These are phyloP conservation scores for Yamadazyma paraphyllophila DNA, from an alignment of 805 yeast species.

Conservation along the genomic window DNA sequence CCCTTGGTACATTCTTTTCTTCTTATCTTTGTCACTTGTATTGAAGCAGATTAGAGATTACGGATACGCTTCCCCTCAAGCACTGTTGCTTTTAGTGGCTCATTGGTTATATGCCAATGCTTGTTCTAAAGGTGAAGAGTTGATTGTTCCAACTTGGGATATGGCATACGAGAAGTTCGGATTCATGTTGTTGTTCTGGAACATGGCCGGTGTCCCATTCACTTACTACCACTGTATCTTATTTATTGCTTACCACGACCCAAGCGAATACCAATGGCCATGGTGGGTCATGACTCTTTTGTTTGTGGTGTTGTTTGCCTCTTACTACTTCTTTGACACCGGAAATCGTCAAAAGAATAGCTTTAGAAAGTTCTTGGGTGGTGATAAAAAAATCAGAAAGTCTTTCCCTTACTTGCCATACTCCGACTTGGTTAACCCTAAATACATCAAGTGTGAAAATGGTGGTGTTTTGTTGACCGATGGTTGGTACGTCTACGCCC, in stretches of 20 bases:
- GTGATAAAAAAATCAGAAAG: constrained; percentile 73
- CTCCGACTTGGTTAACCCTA: constrained; percentile 79
- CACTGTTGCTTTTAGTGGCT: constrained; percentile 69
- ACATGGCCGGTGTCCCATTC: constrained; percentile 98
- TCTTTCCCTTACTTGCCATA: constrained; percentile 92
- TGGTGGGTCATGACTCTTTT: constrained; percentile 55
- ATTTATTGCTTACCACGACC: constrained; percentile 78
- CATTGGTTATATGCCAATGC: constrained; percentile 96
- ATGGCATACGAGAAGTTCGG: constrained; percentile 99
- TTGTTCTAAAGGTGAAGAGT: constrained; percentile 95
- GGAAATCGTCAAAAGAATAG: constrained; percentile 93
- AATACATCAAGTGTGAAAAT: constrained; percentile 76
- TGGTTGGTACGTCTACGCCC: constrained; percentile 93
- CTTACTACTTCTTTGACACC: constrained; percentile 93
- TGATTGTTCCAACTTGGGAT: constrained; percentile 98
- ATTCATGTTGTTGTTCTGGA: constrained; percentile 98
- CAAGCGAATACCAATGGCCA: constrained; percentile 77
- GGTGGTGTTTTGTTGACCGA: constrained; percentile 85
- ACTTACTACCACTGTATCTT: constrained; percentile 94
- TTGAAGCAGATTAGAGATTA: constrained; percentile 77
- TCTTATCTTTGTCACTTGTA: constrained; percentile 70
- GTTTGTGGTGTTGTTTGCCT: constrained; percentile 54
- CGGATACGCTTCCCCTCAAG: constrained; percentile 78
- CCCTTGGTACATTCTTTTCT: constrained; percentile 92
- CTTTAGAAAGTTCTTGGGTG: constrained; percentile 80